Percentiles rank a stretch among this genome's conserved stretches.
Conservation (phyloP, 768 basidiomycete genomes). For the Lepiota venenata region DNA sequence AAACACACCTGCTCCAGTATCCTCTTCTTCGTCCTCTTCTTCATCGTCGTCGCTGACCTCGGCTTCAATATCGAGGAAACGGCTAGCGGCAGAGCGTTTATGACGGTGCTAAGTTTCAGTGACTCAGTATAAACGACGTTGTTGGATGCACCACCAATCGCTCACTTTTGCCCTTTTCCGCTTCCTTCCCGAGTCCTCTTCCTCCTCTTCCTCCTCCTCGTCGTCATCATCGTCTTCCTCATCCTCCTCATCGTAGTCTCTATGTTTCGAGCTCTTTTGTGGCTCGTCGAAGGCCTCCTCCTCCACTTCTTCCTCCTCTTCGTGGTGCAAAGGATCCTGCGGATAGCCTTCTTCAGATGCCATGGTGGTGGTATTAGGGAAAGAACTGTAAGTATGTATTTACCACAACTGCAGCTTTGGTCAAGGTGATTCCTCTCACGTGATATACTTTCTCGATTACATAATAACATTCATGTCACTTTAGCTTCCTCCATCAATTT, state of each 20-base stretch:
- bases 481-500: conserved; percentile 18
- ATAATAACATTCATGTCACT: no score
- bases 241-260: conserved; percentile 30
- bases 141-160: conserved; percentile 1
- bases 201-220: conserved; percentile 54
- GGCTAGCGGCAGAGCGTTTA: conserved; percentile 60
- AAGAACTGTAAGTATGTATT: conserved; percentile 1
- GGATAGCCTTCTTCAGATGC: conserved; percentile 36
- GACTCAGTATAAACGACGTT: conserved; percentile 7
- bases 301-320: conserved; percentile 36
- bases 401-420: neutral
- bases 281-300: conserved; percentile 35
- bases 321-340: conserved; percentile 45
- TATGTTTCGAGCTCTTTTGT: conserved; percentile 25
- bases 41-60: conserved; percentile 97
- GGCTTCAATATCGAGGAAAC: conserved; percentile 95
- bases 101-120: conserved; percentile 50
- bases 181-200: conserved; percentile 49
- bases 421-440: conserved; percentile 4
- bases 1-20: conserved; percentile 51
- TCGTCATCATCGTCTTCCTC: conserved; percentile 48
- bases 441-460: neutral
- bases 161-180: conserved; percentile 60
- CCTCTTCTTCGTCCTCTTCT: conserved; percentile 83
- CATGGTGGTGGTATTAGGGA: conserved; percentile 31